phyloP scores from a whole-genome alignment of 768 basidiomycete genomes.

The Clathrus columnatus region DNA sequence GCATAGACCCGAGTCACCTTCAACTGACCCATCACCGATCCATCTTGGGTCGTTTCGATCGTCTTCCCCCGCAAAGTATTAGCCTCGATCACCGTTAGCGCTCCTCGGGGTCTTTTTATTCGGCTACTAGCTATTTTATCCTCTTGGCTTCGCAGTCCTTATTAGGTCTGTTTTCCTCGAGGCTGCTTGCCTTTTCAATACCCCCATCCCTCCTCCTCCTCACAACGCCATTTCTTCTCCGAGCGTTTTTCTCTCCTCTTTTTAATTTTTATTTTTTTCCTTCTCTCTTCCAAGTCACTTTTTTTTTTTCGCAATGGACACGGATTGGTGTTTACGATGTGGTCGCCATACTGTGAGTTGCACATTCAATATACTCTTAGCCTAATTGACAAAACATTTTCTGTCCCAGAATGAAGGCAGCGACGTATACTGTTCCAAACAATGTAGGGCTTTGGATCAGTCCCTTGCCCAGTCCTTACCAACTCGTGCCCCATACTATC shows the following conservation, averaged over 20 bases:
- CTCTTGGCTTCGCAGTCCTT: not conserved
- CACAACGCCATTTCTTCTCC: not conserved
- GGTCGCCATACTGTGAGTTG: constrained; percentile 43
- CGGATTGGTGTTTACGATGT: constrained; percentile 67
- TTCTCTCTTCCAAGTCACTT: not conserved
- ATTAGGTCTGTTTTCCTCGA: not conserved
- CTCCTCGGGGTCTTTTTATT: not conserved
- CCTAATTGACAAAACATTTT: constrained; percentile 15
- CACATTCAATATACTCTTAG: not conserved
- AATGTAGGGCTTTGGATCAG: constrained; percentile 29
- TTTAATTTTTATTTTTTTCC: not conserved
- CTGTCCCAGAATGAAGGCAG: constrained; percentile 25
- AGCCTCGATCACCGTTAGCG: not conserved
- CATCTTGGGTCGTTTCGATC: not conserved
- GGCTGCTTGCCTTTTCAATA: not conserved
- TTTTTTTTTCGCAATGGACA: constrained; percentile 38
- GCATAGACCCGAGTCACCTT: too few species aligned
- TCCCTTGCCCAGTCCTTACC: constrained; percentile 5
- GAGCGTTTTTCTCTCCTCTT: not conserved
- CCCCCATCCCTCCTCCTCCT: not conserved
- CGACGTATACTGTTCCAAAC: constrained; percentile 48
- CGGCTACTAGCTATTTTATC: not conserved
- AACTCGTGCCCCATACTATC: constrained; percentile 1
- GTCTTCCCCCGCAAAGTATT: not conserved
- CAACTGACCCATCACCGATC: too few species aligned